Base-by-base conservation (phyloP, 2,329 filamentous ascomycete genomes). In the Epicoccum nigrum region DNA sequence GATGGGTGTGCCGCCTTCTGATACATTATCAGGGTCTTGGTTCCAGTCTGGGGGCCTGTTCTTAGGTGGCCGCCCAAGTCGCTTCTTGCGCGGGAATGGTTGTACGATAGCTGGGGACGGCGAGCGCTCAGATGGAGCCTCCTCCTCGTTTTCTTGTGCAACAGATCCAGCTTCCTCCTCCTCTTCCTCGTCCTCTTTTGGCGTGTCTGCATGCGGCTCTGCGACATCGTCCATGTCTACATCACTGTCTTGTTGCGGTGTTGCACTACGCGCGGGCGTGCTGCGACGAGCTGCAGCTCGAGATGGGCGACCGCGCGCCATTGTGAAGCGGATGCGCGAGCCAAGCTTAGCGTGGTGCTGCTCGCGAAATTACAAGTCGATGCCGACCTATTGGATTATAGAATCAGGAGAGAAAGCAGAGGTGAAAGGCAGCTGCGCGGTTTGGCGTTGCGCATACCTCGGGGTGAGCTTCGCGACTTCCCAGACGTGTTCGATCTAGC, bases 41-140 rank as follows among this genome's bases (percentile, higher is more conserved):
- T 79, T 76, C 85, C 88, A 93, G 69, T 91, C 90, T 4, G 90
- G 85, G 0, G 89, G 89, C 41, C 86, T 83, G 70, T 92, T 92
- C 80, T 94, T 95, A 0, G 91, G 90, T 2, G 91, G 91, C 11
- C 92, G 85, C 16, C 92, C 92, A n/a, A 92, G 81, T 44, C 91
- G 86, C 60, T 82, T 81, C 73, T 89, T 89, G 66, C 88, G 84
- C 45, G 80, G 79, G 40, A 91, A 81, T 37, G 88, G 52, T 64
- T 75, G 84, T 20, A 85, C 85, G 31, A 79, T 75, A 34, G 62
- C 59, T 68, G 77, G 55, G 63, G 77, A 64, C 74, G 80, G 49
- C 69, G 72, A 58, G 67, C 70, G 60, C 78, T 79, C 53, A 69
- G 77, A 72, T 30, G 72, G 67, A 48, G 77, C 79, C 17, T 76